These are phyloP conservation scores for Fusarium pilosicola DNA, from an alignment of 2,329 filamentous ascomycete species.

Conservation along the genomic window DNA sequence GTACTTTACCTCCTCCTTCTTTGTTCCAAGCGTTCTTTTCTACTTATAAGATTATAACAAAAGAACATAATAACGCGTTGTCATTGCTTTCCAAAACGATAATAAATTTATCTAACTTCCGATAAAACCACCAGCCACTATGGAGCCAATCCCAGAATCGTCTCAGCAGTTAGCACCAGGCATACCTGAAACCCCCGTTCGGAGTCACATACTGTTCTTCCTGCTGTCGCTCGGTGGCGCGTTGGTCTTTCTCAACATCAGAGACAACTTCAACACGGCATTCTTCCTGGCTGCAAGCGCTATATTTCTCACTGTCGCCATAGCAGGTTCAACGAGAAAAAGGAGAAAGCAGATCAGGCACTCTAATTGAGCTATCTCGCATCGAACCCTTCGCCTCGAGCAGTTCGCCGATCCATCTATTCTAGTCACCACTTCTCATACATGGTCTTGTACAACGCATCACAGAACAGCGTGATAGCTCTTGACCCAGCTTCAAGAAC, in stretches of 20 bases:
- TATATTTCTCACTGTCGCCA: neutral
- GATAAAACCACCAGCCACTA: no score
- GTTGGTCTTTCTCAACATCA: neutral
- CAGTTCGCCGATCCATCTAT: rapidly evolving
- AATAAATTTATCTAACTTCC: no score
- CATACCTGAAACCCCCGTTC: rapidly evolving
- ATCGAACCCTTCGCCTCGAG: no score
- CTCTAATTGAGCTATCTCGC: no score
- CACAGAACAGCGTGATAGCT: slow-evolving; percentile 2
- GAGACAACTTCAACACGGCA: neutral
- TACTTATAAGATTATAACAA: no score
- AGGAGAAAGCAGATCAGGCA: no score
- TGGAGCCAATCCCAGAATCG: no score
- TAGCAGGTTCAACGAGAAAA: neutral
- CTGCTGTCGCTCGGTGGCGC: neutral
- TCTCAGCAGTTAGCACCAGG: no score
- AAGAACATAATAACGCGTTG: no score
- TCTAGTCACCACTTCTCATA: neutral
- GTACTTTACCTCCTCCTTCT: no score
- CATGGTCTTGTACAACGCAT: slow-evolving; percentile 5
- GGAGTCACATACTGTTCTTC: neutral
- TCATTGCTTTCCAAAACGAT: no score
- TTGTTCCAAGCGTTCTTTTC: no score
- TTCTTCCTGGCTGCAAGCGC: neutral
- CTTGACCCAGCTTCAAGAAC: slow-evolving; percentile 8